phyloP scores from a whole-genome alignment of 805 yeast species.

The Huiozyma sinensis region DNA sequence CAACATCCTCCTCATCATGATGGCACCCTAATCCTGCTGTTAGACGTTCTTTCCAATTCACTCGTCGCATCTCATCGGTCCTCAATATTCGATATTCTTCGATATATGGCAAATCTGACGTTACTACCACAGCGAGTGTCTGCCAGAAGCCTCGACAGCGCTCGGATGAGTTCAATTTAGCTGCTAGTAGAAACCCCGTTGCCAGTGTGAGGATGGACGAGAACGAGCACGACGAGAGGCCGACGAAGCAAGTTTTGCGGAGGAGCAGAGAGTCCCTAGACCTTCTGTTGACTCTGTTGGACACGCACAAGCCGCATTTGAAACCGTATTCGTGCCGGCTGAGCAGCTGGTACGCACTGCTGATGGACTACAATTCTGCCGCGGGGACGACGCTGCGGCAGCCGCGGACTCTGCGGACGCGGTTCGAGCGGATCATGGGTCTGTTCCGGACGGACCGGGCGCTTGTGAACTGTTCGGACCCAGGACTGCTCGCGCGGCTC shows the following conservation, averaged over 20 bases:
- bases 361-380: conserved; percentile 16
- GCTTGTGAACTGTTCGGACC: conserved; percentile 1
- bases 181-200: neutral
- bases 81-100: too few species aligned
- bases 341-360: conserved; percentile 20
- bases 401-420: conserved; percentile 21
- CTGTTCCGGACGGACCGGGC: conserved; percentile 5
- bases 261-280: conserved; percentile 5
- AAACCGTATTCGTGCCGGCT: conserved; percentile 17
- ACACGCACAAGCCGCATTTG: conserved; percentile 21
- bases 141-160: too few species aligned
- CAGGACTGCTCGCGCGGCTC: neutral
- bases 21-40: too few species aligned
- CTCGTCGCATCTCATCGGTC: too few species aligned
- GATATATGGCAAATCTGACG: too few species aligned
- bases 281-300: conserved; percentile 14
- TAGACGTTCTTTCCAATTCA: too few species aligned
- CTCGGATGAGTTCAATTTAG: too few species aligned
- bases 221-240: neutral
- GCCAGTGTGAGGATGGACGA: neutral
- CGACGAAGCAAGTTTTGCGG: neutral
- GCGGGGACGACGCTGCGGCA: conserved; percentile 20
- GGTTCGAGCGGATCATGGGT: conserved; percentile 20
- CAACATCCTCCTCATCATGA: too few species aligned
- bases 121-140: too few species aligned